phyloP scores from a whole-genome alignment of 495 filamentous ascomycete genomes.

The Tuber brumale region DNA sequence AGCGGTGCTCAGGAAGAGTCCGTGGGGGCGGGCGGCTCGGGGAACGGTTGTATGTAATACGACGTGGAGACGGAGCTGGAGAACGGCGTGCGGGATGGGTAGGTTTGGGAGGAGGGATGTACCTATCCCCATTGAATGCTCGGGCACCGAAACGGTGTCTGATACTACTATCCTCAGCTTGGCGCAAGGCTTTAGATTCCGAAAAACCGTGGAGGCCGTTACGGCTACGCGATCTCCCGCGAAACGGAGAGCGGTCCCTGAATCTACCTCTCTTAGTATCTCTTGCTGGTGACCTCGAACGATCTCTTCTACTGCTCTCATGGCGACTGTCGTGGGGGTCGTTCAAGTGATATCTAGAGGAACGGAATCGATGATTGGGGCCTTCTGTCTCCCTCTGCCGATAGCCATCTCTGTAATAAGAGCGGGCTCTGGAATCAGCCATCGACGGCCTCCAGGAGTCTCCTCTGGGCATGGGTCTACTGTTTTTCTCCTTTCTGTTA shows the following conservation, averaged over 20 bases:
- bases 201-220: background rate
- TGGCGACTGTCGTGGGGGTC: rapidly evolving
- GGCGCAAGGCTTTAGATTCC: background rate
- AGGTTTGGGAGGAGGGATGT: background rate
- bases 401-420: background rate
- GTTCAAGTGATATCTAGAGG: background rate
- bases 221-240: background rate
- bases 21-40: background rate
- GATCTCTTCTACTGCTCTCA: background rate
- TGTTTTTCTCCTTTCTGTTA: background rate
- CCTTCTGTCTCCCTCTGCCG: background rate
- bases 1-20: background rate
- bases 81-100: background rate
- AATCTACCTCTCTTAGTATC: background rate
- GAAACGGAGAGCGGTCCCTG: background rate
- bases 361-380: background rate
- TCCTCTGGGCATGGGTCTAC: background rate
- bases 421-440: background rate
- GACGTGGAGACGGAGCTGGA: background rate
- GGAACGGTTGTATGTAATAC: background rate
- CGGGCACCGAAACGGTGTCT: background rate
- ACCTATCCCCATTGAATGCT: background rate
- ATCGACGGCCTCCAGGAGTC: background rate
- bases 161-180: background rate
- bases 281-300: background rate